These are phyloP conservation scores for Pinus taeda DNA, from an alignment of 75 land plant genomes.

Conservation along the genomic window DNA sequence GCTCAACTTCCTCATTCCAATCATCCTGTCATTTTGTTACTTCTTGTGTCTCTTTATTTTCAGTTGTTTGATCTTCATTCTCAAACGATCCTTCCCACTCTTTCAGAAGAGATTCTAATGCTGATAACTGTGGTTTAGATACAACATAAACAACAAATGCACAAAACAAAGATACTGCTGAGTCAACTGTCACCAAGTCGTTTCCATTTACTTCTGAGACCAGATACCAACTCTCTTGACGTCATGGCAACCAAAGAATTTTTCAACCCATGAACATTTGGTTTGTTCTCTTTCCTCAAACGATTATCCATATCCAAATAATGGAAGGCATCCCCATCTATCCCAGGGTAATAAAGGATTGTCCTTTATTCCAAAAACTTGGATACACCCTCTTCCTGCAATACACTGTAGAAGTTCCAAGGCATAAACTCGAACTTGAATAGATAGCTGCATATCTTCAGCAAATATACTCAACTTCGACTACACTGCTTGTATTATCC, in stretches of 20 bases:
- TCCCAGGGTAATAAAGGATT: conserved; percentile 44
- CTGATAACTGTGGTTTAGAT: conserved; percentile 30
- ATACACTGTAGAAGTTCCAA: conserved; percentile 69
- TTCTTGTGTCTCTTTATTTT: conserved; percentile 7
- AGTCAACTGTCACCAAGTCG: conserved; percentile 56
- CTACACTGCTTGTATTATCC: conserved; percentile 62
- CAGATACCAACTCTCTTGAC: conserved; percentile 61
- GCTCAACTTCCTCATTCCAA: conserved; percentile 50
- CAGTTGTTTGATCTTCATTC: conserved; percentile 8
- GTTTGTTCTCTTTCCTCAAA: conserved; percentile 3
- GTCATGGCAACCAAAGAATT: conserved; percentile 71
- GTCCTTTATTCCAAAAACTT: conserved; percentile 15
- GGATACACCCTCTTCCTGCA: conserved; percentile 26
- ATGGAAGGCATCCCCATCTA: conserved; percentile 48
- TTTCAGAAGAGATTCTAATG: conserved; percentile 51
- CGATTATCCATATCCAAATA: conserved; percentile 7
- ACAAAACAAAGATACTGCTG: conserved; percentile 63
- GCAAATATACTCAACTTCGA: conserved; percentile 46
- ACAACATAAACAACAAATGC: conserved; percentile 39
- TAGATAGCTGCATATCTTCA: conserved; percentile 50
- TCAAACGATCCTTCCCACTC: conserved; percentile 82
- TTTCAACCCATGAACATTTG: conserved; percentile 26
- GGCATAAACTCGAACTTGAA: conserved; percentile 46
- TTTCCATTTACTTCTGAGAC: conserved; percentile 48
- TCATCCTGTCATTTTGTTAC: conserved; percentile 20